These are phyloP conservation scores for Vanrija humicola DNA, from an alignment of 1,284 basidiomycete genomes.

Conservation along the genomic window DNA sequence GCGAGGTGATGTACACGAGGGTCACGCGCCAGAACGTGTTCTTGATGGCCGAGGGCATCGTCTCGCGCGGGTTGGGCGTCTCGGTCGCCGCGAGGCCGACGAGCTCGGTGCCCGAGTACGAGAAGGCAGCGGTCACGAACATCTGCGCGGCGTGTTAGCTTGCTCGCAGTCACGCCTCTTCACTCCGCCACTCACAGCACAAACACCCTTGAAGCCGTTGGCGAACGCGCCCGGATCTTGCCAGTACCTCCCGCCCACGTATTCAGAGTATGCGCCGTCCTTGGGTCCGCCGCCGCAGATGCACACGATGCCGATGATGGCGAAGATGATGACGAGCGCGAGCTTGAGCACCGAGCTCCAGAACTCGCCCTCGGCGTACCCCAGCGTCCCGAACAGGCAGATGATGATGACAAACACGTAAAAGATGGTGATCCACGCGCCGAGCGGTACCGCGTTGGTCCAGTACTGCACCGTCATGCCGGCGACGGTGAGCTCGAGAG, in stretches of 20 bases:
- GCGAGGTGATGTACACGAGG: constrained; percentile 54
- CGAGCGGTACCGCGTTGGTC: constrained; percentile 38
- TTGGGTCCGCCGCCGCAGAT: constrained; percentile 44
- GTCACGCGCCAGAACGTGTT: constrained; percentile 57
- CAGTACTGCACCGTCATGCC: constrained; percentile 42
- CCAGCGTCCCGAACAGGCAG: constrained; percentile 37
- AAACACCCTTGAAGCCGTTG: constrained; percentile 52
- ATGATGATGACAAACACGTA: constrained; percentile 32
- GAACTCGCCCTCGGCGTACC: constrained; percentile 49
- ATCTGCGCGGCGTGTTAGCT: not conserved
- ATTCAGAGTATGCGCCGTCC: constrained; percentile 29
- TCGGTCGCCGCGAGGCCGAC: constrained; percentile 11
- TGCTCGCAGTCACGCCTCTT: too few species aligned
- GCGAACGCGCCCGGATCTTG: constrained; percentile 47
- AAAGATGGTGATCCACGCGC: constrained; percentile 49
- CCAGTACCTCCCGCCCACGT: constrained; percentile 40
- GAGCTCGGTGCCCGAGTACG: constrained; percentile 56
- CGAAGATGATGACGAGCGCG: constrained; percentile 46
- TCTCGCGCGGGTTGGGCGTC: constrained; percentile 33
- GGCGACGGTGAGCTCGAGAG: constrained; percentile 49
- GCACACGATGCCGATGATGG: constrained; percentile 41
- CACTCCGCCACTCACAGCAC: constrained; percentile 14
- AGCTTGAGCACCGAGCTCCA: constrained; percentile 47
- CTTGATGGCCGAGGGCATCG: constrained; percentile 18
- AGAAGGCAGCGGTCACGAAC: constrained; percentile 64